Evolutionary conservation across 2,329 filamentous ascomycete genomes (phyloP), one percentile per base, ranked within the genome.

Genomic region (Penicillium verrucosum): DNA sequence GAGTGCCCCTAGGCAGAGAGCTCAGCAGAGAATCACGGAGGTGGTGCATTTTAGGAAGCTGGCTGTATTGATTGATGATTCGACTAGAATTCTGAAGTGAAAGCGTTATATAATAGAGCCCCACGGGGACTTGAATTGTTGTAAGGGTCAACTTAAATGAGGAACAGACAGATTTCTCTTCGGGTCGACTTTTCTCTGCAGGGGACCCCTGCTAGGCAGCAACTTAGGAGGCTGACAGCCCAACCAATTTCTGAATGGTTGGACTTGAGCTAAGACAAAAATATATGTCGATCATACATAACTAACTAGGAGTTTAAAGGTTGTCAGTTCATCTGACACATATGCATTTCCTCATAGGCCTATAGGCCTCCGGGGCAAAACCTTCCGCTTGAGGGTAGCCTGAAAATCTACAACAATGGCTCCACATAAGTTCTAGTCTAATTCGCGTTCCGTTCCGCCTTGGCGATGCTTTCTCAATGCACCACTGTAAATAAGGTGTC

Each of bases 11-110:
- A n/a, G 60, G 60, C 45, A 49, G 42, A 32, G 58, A 43, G 42
- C 60, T 52, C 30, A 62, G 55, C 37, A 62, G 49, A 23, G 51
- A 54, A 50, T 62, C 58, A 52, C 58, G 58, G 27, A 60, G 46
- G 29, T 62, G 51, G 25, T 58, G 1, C 60, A 60, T 18, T 62
- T 54, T 60, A 40, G 25, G 4, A 21, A 25, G 18, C 7, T 23
- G 21, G 2, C 21, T 14, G 25, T 44, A 5, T 10, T 21, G 14
- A 37, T 2, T 21, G 18, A 40, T 12, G 16, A 45, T 18, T 51
- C 9, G 11, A 29, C 3, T 27, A 21, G 18, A 43, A 23, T 32
- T 23, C n/a, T 14, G 16, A 38, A 30, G 25, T 29, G 23, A 49
- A 29, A 14, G 16, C 1, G 14, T 49, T 40, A 40, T 21, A 18